Evolutionary conservation across 345 rosid genomes (phyloP).

Genomic region (Hibiscus tridactylites): DNA sequence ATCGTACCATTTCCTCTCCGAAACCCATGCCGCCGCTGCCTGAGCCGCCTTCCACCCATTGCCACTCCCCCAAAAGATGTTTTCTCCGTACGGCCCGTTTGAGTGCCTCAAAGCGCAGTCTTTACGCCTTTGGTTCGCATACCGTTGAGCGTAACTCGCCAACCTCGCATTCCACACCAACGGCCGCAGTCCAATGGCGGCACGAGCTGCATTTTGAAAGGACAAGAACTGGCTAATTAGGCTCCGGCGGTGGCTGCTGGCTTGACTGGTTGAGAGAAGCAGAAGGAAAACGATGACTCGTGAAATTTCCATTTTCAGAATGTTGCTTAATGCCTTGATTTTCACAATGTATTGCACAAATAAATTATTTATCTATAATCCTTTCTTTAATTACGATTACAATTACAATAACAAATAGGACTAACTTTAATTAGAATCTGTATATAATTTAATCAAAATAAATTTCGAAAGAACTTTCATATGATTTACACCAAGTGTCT

Average conservation of each 20-base stretch:
- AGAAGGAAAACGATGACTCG: slow-evolving; percentile 14
- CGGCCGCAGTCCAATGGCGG: slow-evolving; percentile 35
- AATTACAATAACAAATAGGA: too few species aligned
- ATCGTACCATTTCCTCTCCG: slow-evolving; percentile 47
- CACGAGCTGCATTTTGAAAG: slow-evolving; percentile 64
- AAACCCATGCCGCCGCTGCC: slow-evolving; percentile 60
- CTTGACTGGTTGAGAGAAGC: slow-evolving; percentile 9
- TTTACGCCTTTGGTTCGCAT: slow-evolving; percentile 47
- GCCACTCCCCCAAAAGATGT: slow-evolving; percentile 94
- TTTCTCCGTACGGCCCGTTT: slow-evolving; percentile 79
- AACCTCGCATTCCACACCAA: slow-evolving; percentile 50
- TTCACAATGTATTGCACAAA: neutral
- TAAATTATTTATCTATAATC: neutral
- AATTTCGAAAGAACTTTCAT: too few species aligned
- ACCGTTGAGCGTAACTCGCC: slow-evolving; percentile 47
- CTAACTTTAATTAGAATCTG: too few species aligned
- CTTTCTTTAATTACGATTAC: too few species aligned
- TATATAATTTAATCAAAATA: too few species aligned
- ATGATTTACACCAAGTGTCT: too few species aligned
- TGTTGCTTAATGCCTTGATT: neutral
- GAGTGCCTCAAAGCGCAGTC: slow-evolving; percentile 74
- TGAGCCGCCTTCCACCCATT: slow-evolving; percentile 51
- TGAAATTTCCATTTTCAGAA: neutral
- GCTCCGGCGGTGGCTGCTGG: slow-evolving; percentile 2
- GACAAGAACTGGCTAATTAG: slow-evolving; percentile 37